A percentile compares a stretch with the other conserved stretches of the same genome.
Conservation (phyloP, 768 basidiomycete genomes). For the Boletus tylopilopsis region DNA sequence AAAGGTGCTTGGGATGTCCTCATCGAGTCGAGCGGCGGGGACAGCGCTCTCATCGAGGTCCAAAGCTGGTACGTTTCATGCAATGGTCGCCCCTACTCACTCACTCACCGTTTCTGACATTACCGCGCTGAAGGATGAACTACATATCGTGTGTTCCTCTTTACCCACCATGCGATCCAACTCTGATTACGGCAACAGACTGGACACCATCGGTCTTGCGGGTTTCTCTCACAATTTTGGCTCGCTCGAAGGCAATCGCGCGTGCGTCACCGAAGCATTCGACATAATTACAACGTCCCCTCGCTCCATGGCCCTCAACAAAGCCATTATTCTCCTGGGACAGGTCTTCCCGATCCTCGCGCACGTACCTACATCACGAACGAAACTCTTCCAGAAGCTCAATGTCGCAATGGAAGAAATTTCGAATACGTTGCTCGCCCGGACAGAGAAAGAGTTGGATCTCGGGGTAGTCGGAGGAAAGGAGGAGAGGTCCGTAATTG, state of each 20-base stretch:
- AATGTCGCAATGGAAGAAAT: conserved; percentile 35
- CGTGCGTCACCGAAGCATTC: conserved; percentile 39
- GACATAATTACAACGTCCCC: conserved; percentile 31
- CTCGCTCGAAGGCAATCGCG: conserved; percentile 45
- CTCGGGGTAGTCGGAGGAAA: conserved; percentile 13
- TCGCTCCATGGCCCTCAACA: conserved; percentile 20
- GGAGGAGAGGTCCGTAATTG: conserved; percentile 26
- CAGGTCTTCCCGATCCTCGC: conserved; percentile 35
- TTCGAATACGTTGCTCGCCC: conserved; percentile 36
- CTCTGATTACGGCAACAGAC: conserved; percentile 24
- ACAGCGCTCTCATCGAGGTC: conserved; percentile 31
- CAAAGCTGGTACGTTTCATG: conserved; percentile 27
- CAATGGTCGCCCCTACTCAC: too few species aligned
- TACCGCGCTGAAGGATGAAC: conserved; percentile 27
- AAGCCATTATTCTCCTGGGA: conserved; percentile 33
- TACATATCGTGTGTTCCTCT: conserved; percentile 27
- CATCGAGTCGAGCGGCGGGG: conserved; percentile 15
- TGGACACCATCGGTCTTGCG: conserved; percentile 57
- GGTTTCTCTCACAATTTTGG: conserved; percentile 59
- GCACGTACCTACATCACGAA: conserved; percentile 35
- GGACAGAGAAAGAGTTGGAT: conserved; percentile 32
- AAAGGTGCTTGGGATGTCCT: conserved; percentile 31
- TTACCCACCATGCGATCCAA: not conserved
- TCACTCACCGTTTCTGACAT: not conserved
- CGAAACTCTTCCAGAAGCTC: conserved; percentile 29